Conservation (phyloP, 176 grass and related monocot species). For the Lolium rigidum region DNA sequence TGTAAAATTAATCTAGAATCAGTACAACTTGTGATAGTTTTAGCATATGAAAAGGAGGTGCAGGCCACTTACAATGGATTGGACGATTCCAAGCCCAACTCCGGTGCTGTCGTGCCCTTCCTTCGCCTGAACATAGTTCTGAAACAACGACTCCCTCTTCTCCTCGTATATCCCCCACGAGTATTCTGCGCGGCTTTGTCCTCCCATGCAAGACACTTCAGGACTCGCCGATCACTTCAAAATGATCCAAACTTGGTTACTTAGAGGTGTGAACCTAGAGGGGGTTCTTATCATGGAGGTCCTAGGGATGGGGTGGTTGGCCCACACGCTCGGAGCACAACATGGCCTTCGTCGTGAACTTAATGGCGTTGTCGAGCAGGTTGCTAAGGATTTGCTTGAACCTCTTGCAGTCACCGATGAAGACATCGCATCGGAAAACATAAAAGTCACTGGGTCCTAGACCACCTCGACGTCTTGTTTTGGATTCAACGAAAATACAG, state of each 20-base stretch:
- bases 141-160: constrained; percentile 71
- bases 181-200: background rate
- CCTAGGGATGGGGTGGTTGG: constrained; percentile 49
- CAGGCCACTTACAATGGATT: constrained; percentile 70
- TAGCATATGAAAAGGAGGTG: no score
- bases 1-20: no score
- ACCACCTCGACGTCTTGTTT: no score
- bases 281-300: constrained; percentile 1
- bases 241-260: no score
- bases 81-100: constrained; percentile 86
- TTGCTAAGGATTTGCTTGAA: constrained; percentile 57
- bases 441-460: no score
- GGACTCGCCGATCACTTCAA: no score
- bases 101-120: constrained; percentile 71
- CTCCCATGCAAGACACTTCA: no score
- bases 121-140: constrained; percentile 84
- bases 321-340: constrained; percentile 68
- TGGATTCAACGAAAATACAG: no score
- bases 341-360: constrained; percentile 67
- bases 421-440: no score
- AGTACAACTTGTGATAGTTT: no score
- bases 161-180: constrained; percentile 64
- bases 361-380: constrained; percentile 75
- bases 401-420: no score
- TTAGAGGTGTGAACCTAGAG: constrained; percentile 47